These are phyloP conservation scores for Neurospora sp. DNA, from an alignment of 495 filamentous ascomycete genomes.

Conservation along the genomic window DNA sequence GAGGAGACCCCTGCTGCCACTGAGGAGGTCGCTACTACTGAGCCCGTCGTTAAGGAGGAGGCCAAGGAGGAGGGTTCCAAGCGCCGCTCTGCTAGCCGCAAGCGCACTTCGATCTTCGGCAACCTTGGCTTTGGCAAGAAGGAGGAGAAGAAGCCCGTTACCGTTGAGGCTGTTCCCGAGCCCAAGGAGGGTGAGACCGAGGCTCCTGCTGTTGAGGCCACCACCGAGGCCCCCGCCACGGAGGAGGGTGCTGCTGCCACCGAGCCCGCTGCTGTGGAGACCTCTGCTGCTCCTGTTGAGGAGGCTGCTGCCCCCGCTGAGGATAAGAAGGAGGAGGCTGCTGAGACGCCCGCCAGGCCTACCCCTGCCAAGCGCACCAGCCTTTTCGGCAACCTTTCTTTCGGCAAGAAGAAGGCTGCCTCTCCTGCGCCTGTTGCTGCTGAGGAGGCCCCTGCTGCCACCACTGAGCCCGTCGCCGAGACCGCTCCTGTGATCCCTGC, in stretches of 20 bases:
- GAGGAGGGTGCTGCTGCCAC: constrained; percentile 15
- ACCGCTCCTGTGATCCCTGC: constrained; percentile 47
- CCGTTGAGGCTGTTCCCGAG: constrained; percentile 35
- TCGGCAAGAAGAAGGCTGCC: constrained; percentile 44
- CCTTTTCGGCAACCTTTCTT: constrained; percentile 43
- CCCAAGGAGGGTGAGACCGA: constrained; percentile 31
- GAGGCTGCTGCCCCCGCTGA: constrained; percentile 21
- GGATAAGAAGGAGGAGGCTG: constrained; percentile 25
- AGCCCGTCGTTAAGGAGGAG: constrained; percentile 25
- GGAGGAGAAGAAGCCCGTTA: constrained; percentile 51
- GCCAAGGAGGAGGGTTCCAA: constrained; percentile 42
- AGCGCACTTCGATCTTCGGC: constrained; percentile 78
- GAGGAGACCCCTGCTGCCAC: constrained; percentile 27
- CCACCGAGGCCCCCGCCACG: constrained; percentile 19
- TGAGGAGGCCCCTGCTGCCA: constrained; percentile 24
- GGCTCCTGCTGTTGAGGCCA: constrained; percentile 17
- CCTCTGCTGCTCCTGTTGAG: constrained; percentile 17
- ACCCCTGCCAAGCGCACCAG: constrained; percentile 31
- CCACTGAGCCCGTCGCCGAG: constrained; percentile 40
- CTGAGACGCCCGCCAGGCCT: constrained; percentile 16
- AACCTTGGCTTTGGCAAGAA: constrained; percentile 49
- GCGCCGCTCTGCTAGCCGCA: constrained; percentile 72
- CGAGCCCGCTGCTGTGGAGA: constrained; percentile 22
- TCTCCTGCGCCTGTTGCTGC: constrained; percentile 27
- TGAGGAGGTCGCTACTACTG: constrained; percentile 35